Evolutionary conservation across 1,284 basidiomycete genomes (phyloP).

Genomic region (Peniophora sp.): DNA sequence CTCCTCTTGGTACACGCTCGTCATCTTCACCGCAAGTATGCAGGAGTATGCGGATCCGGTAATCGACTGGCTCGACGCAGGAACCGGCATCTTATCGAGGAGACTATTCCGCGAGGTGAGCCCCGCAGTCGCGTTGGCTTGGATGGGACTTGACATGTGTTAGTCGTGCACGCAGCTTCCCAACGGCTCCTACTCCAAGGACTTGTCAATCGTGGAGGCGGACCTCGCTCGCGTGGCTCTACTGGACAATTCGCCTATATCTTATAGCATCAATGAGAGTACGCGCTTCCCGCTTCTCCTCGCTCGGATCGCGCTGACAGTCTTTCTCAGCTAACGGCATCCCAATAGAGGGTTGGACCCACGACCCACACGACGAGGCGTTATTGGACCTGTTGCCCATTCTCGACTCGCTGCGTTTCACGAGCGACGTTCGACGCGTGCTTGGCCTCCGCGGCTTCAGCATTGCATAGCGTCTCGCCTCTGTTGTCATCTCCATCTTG

Average conservation of each 20-base stretch:
- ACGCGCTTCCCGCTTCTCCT: slow-evolving; percentile 19
- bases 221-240: slow-evolving; percentile 90
- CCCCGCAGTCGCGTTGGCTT: slow-evolving; percentile 6
- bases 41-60: slow-evolving; percentile 99
- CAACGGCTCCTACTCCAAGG: slow-evolving; percentile 93
- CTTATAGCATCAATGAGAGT: slow-evolving; percentile 92
- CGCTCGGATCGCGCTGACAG: not conserved
- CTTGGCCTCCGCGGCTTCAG: slow-evolving; percentile 71
- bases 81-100: slow-evolving; percentile 81
- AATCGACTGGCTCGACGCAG: slow-evolving; percentile 98
- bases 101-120: slow-evolving; percentile 89
- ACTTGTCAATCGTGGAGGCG: slow-evolving; percentile 79
- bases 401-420: slow-evolving; percentile 92
- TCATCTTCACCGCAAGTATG: slow-evolving; percentile 98
- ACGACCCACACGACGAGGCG: slow-evolving; percentile 95
- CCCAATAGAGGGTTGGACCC: slow-evolving; percentile 98
- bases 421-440: slow-evolving; percentile 88
- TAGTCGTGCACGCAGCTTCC: slow-evolving; percentile 88
- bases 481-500: too few relatives aligned
- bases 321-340: slow-evolving; percentile 79
- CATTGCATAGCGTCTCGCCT: slow-evolving; percentile 21
- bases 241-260: slow-evolving; percentile 93
- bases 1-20: slow-evolving; percentile 96
- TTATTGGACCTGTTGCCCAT: slow-evolving; percentile 92
- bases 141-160: slow-evolving; percentile 1